Base-by-base conservation (phyloP, 192 early-diverging fungal genomes). In the Backusella parvicylindrica region DNA sequence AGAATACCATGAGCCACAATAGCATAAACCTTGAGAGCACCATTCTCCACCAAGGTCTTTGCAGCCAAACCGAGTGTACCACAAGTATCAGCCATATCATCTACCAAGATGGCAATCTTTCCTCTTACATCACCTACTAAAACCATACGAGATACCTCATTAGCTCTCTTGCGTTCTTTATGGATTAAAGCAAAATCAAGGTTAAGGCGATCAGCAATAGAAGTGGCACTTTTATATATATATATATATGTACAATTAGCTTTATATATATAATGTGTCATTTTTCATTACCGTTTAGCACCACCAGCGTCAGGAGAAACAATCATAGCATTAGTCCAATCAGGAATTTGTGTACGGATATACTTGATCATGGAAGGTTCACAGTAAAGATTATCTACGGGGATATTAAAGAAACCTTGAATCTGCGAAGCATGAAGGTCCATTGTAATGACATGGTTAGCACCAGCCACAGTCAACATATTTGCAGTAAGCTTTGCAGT, bases 371-470 rank as follows among this genome's bases (percentile, higher is more conserved):
- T 88, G 32, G 90, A 89, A 49, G 98, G 98, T 82, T 98, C 94
- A 35, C 94, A 94, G 53, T 94, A 90, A 40, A 99, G 86, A 77
- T 99, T 99, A 81, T 99, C 97, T 2, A 96, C 91, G 6, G 98
- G 97, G 67, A 92, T 92, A 75, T 89, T 90, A 78, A 98, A 99
- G 85, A 99, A 99, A 37, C 98, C 98, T 73, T 97, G 95, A 81
- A 97, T 95, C 81, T 96, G 94, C 23, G 92, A 90, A 4, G 94
- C 93, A 78, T 99, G 98, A 70, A 99, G 85, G 73, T 99, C 98
- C 92, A 99, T 94, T 11, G 98, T 99, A 82, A 99, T 98, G 43
- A 99, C 89, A 86, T 99, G 98, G 84, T 99, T 95, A 2, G 95
- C 97, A 26, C 98, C 98, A 12, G 96, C 89, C 53, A 96, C 95